Evolutionary conservation across 495 filamentous ascomycete genomes (phyloP).

Genomic region (Annulohypoxylon nitens): DNA sequence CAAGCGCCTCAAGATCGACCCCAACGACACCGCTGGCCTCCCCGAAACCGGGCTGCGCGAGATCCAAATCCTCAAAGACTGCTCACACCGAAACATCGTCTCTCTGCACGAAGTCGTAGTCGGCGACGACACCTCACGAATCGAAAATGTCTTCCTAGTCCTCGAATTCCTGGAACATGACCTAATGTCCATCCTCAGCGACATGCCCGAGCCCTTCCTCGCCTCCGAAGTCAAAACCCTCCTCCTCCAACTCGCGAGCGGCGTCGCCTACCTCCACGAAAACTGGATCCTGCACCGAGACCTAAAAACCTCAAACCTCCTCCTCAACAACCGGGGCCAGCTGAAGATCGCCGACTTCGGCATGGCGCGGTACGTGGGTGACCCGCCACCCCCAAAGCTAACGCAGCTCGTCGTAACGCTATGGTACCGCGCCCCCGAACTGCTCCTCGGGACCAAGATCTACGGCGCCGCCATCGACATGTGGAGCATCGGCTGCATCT

Average conservation of each 20-base stretch:
- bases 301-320: constrained; percentile 95
- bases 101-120: constrained; percentile 87
- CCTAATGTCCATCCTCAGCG: constrained; percentile 91
- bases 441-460: constrained; percentile 82
- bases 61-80: constrained; percentile 70
- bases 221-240: constrained; percentile 94
- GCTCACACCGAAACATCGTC: constrained; percentile 65
- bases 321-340: constrained; percentile 94
- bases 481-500: constrained; percentile 97
- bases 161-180: constrained; percentile 99
- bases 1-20: constrained; percentile 95
- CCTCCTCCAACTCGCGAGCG: constrained; percentile 82
- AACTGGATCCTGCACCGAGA: constrained; percentile 97
- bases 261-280: constrained; percentile 86
- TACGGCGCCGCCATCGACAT: constrained; percentile 88
- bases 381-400: constrained; percentile 79
- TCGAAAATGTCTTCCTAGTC: constrained; percentile 91
- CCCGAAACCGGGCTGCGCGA: constrained; percentile 93
- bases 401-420: constrained; percentile 97
- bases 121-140: constrained; percentile 71
- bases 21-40: constrained; percentile 80
- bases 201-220: constrained; percentile 94
- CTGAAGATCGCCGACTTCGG: constrained; percentile 98
- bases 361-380: constrained; percentile 91
- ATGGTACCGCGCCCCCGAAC: constrained; percentile 95